Evolutionary conservation across 345 rosid genomes (phyloP).

Genomic region (Eucalyptus leucophloia): DNA sequence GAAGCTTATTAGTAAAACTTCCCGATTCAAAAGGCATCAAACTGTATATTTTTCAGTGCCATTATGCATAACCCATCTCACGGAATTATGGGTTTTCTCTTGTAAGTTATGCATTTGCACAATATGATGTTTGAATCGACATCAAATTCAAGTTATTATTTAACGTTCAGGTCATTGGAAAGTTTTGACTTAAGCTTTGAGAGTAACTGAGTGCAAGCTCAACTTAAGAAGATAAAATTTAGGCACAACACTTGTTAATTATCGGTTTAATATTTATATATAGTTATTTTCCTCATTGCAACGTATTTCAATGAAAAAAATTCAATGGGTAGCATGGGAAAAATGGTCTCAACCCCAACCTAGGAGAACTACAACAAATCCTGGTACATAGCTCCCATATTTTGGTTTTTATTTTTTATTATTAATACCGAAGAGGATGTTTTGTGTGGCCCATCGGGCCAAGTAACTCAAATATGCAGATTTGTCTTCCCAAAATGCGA

Average conservation of each 20-base stretch:
- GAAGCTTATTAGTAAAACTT: neutral
- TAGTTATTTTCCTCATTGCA: neutral
- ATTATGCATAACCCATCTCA: neutral
- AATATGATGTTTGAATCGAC: neutral
- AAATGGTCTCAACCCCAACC: neutral
- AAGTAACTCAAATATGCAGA: neutral
- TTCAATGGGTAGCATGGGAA: neutral
- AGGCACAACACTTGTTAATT: neutral
- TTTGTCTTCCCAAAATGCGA: neutral
- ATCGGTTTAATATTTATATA: neutral
- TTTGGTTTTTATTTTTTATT: neutral
- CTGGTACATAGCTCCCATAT: neutral
- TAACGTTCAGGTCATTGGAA: neutral
- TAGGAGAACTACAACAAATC: neutral
- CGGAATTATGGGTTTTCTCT: neutral
- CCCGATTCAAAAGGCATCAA: neutral
- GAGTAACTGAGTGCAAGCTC: neutral
- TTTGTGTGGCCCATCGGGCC: neutral
- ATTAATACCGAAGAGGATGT: neutral
- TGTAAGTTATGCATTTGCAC: neutral
- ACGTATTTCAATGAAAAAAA: neutral
- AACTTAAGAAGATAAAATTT: neutral
- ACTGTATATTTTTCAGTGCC: neutral
- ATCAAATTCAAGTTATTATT: neutral
- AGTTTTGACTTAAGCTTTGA: neutral